Conservation (phyloP, 495 filamentous ascomycete species). For the Physcia stellaris region DNA sequence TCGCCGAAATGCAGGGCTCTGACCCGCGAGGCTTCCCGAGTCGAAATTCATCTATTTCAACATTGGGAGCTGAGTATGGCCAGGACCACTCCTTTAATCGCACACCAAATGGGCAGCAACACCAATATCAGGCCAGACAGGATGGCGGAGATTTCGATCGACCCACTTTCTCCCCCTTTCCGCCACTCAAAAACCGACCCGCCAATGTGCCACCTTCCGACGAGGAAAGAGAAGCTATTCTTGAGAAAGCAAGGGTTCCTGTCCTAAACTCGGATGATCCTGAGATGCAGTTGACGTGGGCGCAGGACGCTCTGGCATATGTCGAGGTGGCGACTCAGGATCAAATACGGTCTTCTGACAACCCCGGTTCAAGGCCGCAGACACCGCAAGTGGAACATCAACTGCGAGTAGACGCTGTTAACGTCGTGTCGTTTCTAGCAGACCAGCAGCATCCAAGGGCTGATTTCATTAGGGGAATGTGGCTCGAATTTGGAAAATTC, state of each 20-base stretch:
- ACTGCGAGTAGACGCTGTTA: constrained; percentile 75
- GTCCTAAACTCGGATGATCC: constrained; percentile 92
- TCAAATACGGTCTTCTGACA: constrained; percentile 50
- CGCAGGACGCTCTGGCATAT: constrained; percentile 79
- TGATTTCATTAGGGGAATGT: constrained; percentile 88
- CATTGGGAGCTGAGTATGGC: constrained; percentile 1
- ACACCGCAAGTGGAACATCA: constrained; percentile 84
- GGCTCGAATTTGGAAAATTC: constrained; percentile 97
- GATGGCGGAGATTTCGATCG: constrained; percentile 34
- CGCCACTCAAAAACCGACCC: constrained; percentile 63
- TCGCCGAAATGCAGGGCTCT: constrained; percentile 5
- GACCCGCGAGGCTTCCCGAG: constrained; percentile 7
- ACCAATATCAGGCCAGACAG: background rate
- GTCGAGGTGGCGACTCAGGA: constrained; percentile 70
- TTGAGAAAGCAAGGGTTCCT: constrained; percentile 66
- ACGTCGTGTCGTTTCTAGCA: constrained; percentile 77
- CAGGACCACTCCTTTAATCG: background rate
- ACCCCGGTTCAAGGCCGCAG: constrained; percentile 46
- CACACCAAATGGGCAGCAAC: background rate
- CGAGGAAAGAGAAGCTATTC: constrained; percentile 78
- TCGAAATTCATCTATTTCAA: constrained; percentile 16
- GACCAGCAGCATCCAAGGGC: constrained; percentile 89
- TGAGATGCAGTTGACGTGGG: constrained; percentile 93
- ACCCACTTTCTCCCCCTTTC: constrained; percentile 85
- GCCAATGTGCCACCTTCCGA: constrained; percentile 89